Evolutionary conservation across 202 grass and related monocot species (phyloP).

Genomic region (Saccharum hybrid): DNA sequence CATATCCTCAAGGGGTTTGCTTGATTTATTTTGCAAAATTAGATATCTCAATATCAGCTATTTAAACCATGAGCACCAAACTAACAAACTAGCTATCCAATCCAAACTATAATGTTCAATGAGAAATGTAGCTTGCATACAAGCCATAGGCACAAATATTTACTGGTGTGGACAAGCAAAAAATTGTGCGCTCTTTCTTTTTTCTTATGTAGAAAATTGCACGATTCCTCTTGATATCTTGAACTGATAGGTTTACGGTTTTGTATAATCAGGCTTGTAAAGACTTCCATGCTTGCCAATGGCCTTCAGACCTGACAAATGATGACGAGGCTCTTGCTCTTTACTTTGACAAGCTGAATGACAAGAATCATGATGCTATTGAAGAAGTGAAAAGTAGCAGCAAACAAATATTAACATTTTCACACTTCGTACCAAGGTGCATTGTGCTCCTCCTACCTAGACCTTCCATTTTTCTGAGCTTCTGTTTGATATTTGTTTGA

Average conservation of each 20-base stretch:
- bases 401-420: constrained; percentile 84
- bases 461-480: background rate
- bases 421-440: constrained; percentile 94
- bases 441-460: constrained; percentile 25
- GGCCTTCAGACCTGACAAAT: constrained; percentile 64
- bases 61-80: background rate
- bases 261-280: constrained; percentile 78
- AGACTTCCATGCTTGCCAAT: constrained; percentile 88
- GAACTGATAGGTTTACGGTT: constrained; percentile 29
- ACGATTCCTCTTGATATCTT: constrained; percentile 14
- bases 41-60: background rate
- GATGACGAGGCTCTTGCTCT: constrained; percentile 73
- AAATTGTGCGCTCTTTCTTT: background rate
- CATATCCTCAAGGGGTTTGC: background rate
- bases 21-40: background rate
- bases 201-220: constrained; percentile 3
- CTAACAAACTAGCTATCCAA: constrained; percentile 1
- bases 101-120: background rate
- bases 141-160: background rate
- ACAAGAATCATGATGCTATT: constrained; percentile 66
- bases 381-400: constrained; percentile 77
- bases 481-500: constrained; percentile 9
- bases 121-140: background rate
- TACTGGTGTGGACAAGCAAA: background rate
- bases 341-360: constrained; percentile 92